Conservation (phyloP, 306 rosid species). For the Fragaria nilgerrensis region DNA sequence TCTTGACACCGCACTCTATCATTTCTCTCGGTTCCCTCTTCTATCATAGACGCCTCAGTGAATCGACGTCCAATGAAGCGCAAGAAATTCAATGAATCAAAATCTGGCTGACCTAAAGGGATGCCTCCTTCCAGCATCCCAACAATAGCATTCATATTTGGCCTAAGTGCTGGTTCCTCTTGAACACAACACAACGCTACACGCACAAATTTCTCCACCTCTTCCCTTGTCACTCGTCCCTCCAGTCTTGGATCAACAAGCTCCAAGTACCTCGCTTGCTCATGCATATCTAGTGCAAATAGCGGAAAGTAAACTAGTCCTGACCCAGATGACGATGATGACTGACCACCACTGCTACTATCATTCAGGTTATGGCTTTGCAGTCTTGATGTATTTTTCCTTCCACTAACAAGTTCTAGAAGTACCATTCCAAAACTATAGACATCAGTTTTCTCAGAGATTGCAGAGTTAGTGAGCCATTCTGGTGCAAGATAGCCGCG, state of each 20-base stretch:
- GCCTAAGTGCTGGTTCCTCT: constrained; percentile 82
- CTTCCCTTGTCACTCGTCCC: constrained; percentile 60
- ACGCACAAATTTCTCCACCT: constrained; percentile 67
- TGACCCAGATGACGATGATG: constrained; percentile 46
- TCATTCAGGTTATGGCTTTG: constrained; percentile 64
- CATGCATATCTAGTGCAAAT: constrained; percentile 85
- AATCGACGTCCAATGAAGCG: constrained; percentile 80
- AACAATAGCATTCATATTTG: constrained; percentile 67
- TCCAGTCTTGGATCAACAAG: constrained; percentile 69
- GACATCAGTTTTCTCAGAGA: constrained; percentile 84
- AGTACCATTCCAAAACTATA: constrained; percentile 93
- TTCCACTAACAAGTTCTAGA: constrained; percentile 80
- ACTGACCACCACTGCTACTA: constrained; percentile 48
- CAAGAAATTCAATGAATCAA: constrained; percentile 71
- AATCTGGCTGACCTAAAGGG: constrained; percentile 58
- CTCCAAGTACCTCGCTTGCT: constrained; percentile 66
- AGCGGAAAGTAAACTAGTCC: constrained; percentile 74
- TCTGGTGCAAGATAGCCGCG: constrained; percentile 95
- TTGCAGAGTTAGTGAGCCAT: constrained; percentile 89
- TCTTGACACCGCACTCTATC: constrained; percentile 26
- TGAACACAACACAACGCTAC: constrained; percentile 84
- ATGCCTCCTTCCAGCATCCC: constrained; percentile 85
- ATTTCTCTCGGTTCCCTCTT: constrained; percentile 39
- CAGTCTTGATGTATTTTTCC: constrained; percentile 55
- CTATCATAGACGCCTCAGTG: constrained; percentile 66